Evolutionary conservation across 2,329 filamentous ascomycete species (phyloP), one percentile per base, ranked within the genome.

Genomic region (Sporothrix humicola): DNA sequence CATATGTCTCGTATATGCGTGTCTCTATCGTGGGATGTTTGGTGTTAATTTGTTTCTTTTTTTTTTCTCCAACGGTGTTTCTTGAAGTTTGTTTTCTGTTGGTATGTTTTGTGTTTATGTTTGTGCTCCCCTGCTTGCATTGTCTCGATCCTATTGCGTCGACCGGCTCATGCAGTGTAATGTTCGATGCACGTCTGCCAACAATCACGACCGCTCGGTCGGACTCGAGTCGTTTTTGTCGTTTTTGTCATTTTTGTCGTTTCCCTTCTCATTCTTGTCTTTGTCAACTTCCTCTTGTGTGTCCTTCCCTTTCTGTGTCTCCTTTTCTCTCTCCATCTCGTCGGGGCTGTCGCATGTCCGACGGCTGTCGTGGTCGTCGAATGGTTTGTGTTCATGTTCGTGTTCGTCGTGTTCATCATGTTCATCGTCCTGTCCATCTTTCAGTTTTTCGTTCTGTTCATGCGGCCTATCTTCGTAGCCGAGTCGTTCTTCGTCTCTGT

Each of bases 1-100:
- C 63, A 50, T 66, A n/a, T 31, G 37, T 66, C 63, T 66, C 63
- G 44, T 66, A 66, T 26, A 44, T 48, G 63, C 63, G 44, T 50
- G 44, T 48, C 44, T 66, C 63, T 26, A 66, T 66, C 44, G 63
- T 66, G 44, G 26, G 13, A 17, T 61, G 20, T 61, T 2, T 61
- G 26, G 4, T n/a, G 31, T 1, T 66, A 3, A 9, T 50, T 50
- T 37, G n/a, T 7, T 17, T 23, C n/a, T 23, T 10, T 37, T 37
- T 37, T 5, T 37, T 37, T 37, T 7, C 31, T 7, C 44, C 46
- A 50, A 52, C 65, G 46, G 23, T 50, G 44, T 50, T 17, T 50
- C 12, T 44, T 12, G 15, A 31, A 37, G 31, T 37, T 2, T 37
- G 31, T 37, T 37, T 37, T 7, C 1, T 37, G 50, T 23, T 37